phyloP scores from a whole-genome alignment of 148 eudicot genomes.

The Rhododendron henanense region DNA sequence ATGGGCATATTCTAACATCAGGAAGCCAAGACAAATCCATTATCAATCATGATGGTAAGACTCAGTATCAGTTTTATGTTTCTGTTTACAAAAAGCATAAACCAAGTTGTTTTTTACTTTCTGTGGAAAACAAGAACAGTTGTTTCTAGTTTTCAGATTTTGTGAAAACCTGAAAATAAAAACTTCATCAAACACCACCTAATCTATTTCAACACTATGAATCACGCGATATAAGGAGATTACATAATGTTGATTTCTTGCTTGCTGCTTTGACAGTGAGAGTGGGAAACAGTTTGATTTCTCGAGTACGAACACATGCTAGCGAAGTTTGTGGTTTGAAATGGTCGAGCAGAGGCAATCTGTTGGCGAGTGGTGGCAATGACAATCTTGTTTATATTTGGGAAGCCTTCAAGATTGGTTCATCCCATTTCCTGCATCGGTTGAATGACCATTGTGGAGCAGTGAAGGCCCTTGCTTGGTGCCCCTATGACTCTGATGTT shows the following conservation, averaged over 20 bases:
- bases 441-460: conserved; percentile 29
- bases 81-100: background rate
- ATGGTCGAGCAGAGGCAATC: conserved; percentile 37
- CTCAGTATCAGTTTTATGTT: background rate
- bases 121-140: background rate
- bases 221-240: background rate
- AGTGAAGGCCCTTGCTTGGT: conserved; percentile 52
- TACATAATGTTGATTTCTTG: background rate
- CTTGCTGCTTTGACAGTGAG: conserved; percentile 25
- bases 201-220: background rate
- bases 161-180: background rate
- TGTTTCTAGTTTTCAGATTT: background rate
- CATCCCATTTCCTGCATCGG: conserved; percentile 25
- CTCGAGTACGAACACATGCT: conserved; percentile 12
- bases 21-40: conserved; percentile 34
- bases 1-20: conserved; percentile 33
- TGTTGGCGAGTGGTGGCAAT: conserved; percentile 42
- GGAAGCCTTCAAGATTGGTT: conserved; percentile 31
- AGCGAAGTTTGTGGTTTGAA: conserved; percentile 31
- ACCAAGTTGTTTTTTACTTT: background rate
- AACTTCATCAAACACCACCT: background rate
- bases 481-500: conserved; percentile 28
- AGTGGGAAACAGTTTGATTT: conserved; percentile 20
- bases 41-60: conserved; percentile 43
- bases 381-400: conserved; percentile 37